Conservation (phyloP, 2,329 filamentous ascomycete species). For the Delphinella strobiligena region DNA sequence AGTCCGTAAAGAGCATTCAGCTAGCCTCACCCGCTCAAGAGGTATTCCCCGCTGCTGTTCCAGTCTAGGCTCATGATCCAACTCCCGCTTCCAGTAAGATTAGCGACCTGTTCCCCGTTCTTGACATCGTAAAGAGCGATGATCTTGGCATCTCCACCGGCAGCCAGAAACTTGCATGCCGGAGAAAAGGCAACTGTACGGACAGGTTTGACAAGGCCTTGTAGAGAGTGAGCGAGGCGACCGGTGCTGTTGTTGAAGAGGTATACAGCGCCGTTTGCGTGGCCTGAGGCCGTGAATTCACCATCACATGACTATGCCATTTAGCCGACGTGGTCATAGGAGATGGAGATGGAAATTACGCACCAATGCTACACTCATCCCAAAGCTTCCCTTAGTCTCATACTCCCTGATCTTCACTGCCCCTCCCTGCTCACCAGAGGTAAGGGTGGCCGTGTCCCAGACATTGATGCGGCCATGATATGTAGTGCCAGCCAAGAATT, state of each 20-base stretch:
- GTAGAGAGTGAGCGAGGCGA: constrained; percentile 72
- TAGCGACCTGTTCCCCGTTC: constrained; percentile 85
- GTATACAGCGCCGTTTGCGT: constrained; percentile 85
- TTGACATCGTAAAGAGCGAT: constrained; percentile 88
- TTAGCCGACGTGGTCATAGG: not conserved
- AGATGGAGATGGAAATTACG: constrained; percentile 8
- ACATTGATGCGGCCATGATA: constrained; percentile 82
- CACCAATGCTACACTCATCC: constrained; percentile 72
- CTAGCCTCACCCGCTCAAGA: constrained; percentile 59
- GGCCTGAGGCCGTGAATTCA: constrained; percentile 76
- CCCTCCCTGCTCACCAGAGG: constrained; percentile 25
- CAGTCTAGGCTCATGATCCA: constrained; percentile 91
- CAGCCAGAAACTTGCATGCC: constrained; percentile 69
- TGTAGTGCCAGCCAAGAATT: constrained; percentile 74
- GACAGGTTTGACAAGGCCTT: constrained; percentile 80
- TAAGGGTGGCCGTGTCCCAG: constrained; percentile 49
- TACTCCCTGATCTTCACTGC: constrained; percentile 61
- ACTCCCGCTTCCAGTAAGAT: constrained; percentile 63
- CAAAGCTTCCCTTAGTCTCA: constrained; percentile 88
- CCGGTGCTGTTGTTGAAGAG: constrained; percentile 90
- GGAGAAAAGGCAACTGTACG: constrained; percentile 82
- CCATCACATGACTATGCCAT: constrained; percentile 53
- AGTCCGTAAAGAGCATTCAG: not conserved
- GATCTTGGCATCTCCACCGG: constrained; percentile 76
- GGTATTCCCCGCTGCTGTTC: constrained; percentile 84